Percentiles rank a stretch among this genome's conserved stretches.
These are phyloP conservation scores for Jaltomata sinuosa DNA, from an alignment of 257 asterid species.

Conservation along the genomic window DNA sequence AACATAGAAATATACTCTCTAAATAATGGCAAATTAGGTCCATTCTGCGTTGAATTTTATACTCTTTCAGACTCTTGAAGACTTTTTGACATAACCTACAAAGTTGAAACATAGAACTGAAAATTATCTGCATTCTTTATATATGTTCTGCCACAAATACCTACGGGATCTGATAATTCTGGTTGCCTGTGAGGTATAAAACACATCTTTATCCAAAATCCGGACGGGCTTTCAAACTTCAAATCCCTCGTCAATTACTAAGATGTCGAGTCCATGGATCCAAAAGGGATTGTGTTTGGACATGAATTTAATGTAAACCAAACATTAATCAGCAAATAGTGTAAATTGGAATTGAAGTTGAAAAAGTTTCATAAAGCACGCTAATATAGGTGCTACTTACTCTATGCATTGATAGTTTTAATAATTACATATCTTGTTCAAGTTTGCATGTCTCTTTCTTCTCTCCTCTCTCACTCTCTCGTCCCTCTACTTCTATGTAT, in stretches of 20 bases:
- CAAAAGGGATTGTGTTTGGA: neutral
- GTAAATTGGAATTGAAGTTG: too few species aligned
- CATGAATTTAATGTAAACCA: neutral
- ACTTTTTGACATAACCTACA: neutral
- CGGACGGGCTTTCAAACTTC: neutral
- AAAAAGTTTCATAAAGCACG: too few species aligned
- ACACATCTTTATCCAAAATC: neutral
- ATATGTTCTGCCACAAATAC: too few species aligned
- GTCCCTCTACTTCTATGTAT: too few species aligned
- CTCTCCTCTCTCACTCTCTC: too few species aligned
- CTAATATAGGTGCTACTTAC: too few species aligned
- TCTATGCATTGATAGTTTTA: too few species aligned
- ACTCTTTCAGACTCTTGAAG: neutral
- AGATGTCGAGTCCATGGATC: neutral
- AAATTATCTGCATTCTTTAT: neutral
- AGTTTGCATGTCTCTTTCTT: too few species aligned
- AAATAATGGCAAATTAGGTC: neutral
- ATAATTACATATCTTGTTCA: too few species aligned
- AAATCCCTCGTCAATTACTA: neutral
- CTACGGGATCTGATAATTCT: neutral
- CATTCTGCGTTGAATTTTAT: neutral
- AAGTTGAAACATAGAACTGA: neutral
- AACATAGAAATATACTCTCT: neutral
- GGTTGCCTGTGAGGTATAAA: neutral
- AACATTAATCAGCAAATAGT: neutral